Base-by-base conservation (phyloP, 202 grass and related monocot species). In the Tripidium arundinaceum region DNA sequence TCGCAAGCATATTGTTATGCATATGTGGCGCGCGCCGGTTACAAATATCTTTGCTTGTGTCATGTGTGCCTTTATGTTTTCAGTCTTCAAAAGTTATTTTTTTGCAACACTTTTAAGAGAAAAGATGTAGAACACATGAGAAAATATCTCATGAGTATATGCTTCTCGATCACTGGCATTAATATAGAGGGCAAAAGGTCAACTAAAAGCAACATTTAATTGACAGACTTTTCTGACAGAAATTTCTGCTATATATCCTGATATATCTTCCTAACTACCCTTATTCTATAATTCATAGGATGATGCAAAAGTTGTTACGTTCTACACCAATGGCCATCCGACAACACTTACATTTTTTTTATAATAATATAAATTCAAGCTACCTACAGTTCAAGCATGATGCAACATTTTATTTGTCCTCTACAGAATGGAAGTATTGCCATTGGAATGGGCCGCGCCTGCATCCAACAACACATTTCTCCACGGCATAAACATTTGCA, bases 311-410 rank as follows among this genome's bases (percentile, higher is more conserved):
- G 27, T 58, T 58, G 66, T 25, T 78, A 43, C 26, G 45, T 49
- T 55, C 45, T 65, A 24, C 72, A 77, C 82, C 87, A 89, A 89
- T 85, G 78, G 27, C 24, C 82, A 77, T 67, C 82, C 83, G 78
- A 89, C 82, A 89, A 85, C 86, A 85, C 43, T 25, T 81, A 76
- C 54, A 12, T 25, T 58, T 58, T 11, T 58, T 58, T 58, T 11
- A 11, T 24, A 24, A 11, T 57, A 54, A 8, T 68, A 63, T 13
- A 45, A 88, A 76, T 76, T 84, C 52, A 37, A 8, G 9, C 25
- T 55, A 36, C 46, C 34, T 46, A 70, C 70, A 71, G 38, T 81
- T 70, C 36, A 76, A 49, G 64, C 55, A 80, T 88, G 77, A 84
- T 65, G 81, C 63, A 80, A 62, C 77, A 72, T 76, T 64, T 38